These are phyloP conservation scores for Emmonsiellopsis sp. DNA, from an alignment of 2,329 filamentous ascomycete genomes.

Conservation along the genomic window DNA sequence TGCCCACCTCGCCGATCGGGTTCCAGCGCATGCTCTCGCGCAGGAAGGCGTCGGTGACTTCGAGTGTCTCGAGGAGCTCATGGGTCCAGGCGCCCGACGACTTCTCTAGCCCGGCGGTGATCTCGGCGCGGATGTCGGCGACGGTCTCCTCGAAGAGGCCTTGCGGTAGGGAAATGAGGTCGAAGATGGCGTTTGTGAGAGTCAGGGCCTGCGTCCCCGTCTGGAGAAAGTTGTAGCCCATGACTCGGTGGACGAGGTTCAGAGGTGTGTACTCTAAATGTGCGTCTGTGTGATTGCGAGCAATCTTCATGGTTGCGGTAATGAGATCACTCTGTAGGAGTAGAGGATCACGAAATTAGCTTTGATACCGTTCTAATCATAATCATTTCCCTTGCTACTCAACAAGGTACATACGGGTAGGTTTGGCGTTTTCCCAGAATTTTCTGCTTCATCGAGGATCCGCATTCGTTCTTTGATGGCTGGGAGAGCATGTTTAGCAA, in stretches of 20 bases:
- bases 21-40: slow-evolving; percentile 13
- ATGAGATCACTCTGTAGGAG: slow-evolving; percentile 6
- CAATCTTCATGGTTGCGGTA: slow-evolving; percentile 9
- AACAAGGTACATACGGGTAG: neutral
- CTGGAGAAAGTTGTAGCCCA: slow-evolving; percentile 8
- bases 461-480: slow-evolving; percentile 11
- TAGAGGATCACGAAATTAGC: neutral
- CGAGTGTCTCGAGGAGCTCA: slow-evolving; percentile 10
- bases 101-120: slow-evolving; percentile 2
- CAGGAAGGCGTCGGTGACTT: slow-evolving; percentile 13
- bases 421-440: neutral
- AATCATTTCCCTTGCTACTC: no score
- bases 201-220: slow-evolving; percentile 8
- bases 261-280: slow-evolving; percentile 6
- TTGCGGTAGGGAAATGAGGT: slow-evolving; percentile 9
- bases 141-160: slow-evolving; percentile 6
- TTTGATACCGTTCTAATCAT: no score
- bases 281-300: slow-evolving; percentile 9
- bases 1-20: slow-evolving; percentile 12
- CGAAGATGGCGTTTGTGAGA: slow-evolving; percentile 11
- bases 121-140: slow-evolving; percentile 5
- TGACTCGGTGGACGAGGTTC: slow-evolving; percentile 6
- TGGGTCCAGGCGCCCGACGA: neutral
- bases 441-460: slow-evolving; percentile 5
- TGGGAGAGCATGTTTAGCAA: slow-evolving; percentile 3